Conservation (phyloP, 805 yeast genomes). For the Saccharomycopsis synnaedendra region DNA sequence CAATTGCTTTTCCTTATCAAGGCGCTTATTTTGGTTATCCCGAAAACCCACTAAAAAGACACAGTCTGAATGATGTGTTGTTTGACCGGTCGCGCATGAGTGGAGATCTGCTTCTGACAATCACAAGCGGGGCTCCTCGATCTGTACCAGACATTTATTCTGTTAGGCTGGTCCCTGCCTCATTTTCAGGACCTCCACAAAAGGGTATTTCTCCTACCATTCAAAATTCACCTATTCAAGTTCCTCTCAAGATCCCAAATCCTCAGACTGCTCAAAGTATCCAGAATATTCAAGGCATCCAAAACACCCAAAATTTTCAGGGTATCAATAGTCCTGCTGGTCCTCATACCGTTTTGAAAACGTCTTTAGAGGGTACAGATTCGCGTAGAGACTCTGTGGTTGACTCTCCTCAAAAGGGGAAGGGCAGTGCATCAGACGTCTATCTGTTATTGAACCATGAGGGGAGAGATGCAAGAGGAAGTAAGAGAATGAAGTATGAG, state of each 20-base stretch:
- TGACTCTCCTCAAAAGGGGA: no score
- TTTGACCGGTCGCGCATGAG: constrained; percentile 10
- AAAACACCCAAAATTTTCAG: no score
- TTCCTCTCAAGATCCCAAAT: no score
- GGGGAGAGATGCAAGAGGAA: background rate
- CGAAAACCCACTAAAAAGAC: constrained; percentile 4
- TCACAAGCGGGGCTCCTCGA: constrained; percentile 10
- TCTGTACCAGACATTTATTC: constrained; percentile 12
- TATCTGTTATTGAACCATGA: constrained; percentile 8
- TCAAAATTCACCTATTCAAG: no score
- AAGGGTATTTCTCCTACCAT: no score
- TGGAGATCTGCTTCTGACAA: constrained; percentile 8
- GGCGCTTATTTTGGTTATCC: background rate
- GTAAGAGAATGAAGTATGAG: constrained; percentile 3
- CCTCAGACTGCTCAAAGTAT: no score
- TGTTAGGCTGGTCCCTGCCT: constrained; percentile 1
- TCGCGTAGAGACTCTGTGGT: no score
- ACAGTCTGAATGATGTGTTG: constrained; percentile 13
- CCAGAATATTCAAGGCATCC: no score
- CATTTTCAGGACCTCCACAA: no score
- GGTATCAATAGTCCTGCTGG: no score
- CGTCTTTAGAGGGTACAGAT: no score
- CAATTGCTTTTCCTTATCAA: constrained; percentile 7
- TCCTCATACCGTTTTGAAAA: no score
- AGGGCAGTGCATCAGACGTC: constrained; percentile 1